Percentiles rank a stretch among this genome's conserved stretches.
phyloP scores from a whole-genome alignment of 129 eudicot genomes.

The Chrysanthemum seticuspe region DNA sequence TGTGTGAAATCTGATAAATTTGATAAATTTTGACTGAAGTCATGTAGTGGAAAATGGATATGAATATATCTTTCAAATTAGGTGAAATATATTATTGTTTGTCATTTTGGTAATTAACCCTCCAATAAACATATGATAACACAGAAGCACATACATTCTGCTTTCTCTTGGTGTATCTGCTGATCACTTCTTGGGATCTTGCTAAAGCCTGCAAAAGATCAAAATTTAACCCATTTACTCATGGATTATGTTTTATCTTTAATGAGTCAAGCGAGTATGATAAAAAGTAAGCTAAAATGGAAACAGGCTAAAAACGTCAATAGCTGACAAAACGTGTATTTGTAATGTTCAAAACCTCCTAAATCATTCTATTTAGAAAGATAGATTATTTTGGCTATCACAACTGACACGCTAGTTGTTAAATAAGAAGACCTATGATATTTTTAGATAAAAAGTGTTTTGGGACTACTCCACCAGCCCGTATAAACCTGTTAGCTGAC shows the following conservation, averaged over 20 bases:
- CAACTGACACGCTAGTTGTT: too few relatives aligned
- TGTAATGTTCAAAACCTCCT: too few relatives aligned
- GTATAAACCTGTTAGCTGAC: too few relatives aligned
- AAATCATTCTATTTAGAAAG: too few relatives aligned
- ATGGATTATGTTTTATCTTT: too few relatives aligned
- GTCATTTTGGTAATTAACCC: not conserved
- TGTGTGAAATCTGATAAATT: not conserved
- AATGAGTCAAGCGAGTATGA: too few relatives aligned
- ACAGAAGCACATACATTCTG: conserved; percentile 59
- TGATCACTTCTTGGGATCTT: conserved; percentile 93
- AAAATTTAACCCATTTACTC: not conserved
- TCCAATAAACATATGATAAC: not conserved
- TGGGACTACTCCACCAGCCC: too few relatives aligned
- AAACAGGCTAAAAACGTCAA: conserved; percentile 4
- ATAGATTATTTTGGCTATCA: too few relatives aligned
- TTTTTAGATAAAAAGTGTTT: too few relatives aligned
- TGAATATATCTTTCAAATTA: not conserved
- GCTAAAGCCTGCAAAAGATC: conserved; percentile 74
- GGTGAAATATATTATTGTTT: not conserved
- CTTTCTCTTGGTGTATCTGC: conserved; percentile 89
- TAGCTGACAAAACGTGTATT: too few relatives aligned
- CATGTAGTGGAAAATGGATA: not conserved
- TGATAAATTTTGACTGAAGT: not conserved
- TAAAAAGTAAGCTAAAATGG: not conserved
- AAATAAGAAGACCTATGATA: too few relatives aligned